Percentiles rank a stretch among this genome's conserved stretches.
phyloP scores from a whole-genome alignment of 108 stramenopile genomes.

The Cyclotella choctawhatcheeana region DNA sequence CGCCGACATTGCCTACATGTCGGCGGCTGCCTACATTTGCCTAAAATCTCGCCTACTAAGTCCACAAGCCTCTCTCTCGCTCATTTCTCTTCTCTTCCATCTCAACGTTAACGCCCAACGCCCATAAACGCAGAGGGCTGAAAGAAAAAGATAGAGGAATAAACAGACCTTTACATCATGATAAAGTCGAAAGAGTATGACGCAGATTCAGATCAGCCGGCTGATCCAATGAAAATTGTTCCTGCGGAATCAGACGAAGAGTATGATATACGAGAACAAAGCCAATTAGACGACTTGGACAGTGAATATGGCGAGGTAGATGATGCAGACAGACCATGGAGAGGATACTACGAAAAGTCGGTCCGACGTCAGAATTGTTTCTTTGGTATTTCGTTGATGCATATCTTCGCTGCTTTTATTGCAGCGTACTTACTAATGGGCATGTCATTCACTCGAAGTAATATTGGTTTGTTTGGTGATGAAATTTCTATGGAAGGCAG shows the following conservation, averaged over 20 bases:
- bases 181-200: not conserved
- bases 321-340: not conserved
- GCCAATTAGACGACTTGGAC: conserved; percentile 9
- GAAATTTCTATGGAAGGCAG: conserved; percentile 36
- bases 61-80: no score
- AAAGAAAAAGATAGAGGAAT: no score
- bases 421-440: conserved; percentile 46
- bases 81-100: no score
- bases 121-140: no score
- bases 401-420: conserved; percentile 30
- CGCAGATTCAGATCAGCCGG: not conserved
- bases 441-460: conserved; percentile 38
- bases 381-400: conserved; percentile 37
- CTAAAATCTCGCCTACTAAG: no score
- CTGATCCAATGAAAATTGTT: not conserved
- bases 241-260: not conserved
- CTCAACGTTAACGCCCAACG: no score
- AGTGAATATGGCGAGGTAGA: conserved; percentile 21
- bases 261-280: conserved; percentile 18
- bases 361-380: conserved; percentile 53
- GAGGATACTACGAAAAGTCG: conserved; percentile 20
- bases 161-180: not conserved
- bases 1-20: no score
- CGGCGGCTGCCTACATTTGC: no score
- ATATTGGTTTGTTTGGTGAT: conserved; percentile 47